A percentile compares a stretch with the other conserved stretches of the same genome.
Conservation (phyloP, 371 early-diverging fungal species). For the Syncephalastrum racemosum region DNA sequence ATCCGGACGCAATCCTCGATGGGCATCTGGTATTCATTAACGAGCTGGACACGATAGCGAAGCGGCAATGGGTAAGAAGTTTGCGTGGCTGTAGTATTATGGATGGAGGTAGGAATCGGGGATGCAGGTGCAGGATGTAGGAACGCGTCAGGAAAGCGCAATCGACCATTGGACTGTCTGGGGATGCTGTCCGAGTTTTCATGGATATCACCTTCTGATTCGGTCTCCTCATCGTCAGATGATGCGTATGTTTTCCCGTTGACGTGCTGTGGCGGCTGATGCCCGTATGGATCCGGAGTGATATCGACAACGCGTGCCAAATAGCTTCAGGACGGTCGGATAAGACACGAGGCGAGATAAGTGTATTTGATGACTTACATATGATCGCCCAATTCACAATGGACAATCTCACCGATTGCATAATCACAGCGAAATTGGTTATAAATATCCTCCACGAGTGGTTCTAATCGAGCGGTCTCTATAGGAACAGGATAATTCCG, state of each 20-base stretch:
- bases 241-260: background rate
- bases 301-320: slow-evolving; percentile 33
- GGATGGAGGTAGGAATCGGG: slow-evolving; percentile 3
- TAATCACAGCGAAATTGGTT: slow-evolving; percentile 42
- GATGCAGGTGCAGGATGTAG: slow-evolving; percentile 32
- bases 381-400: slow-evolving; percentile 36
- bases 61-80: slow-evolving; percentile 1
- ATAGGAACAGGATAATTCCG: background rate
- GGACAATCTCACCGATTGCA: slow-evolving; percentile 41
- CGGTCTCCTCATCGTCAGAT: slow-evolving; percentile 12
- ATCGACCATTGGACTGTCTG: slow-evolving; percentile 38
- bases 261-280: slow-evolving; percentile 4
- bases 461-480: slow-evolving; percentile 50
- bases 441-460: slow-evolving; percentile 47
- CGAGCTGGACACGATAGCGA: slow-evolving; percentile 33
- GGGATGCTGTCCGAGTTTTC: slow-evolving; percentile 23
- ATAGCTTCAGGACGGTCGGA: slow-evolving; percentile 19
- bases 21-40: slow-evolving; percentile 29
- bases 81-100: background rate
- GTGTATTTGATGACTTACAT: slow-evolving; percentile 17
- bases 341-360: background rate
- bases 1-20: slow-evolving; percentile 31
- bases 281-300: slow-evolving; percentile 12
- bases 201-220: slow-evolving; percentile 9
- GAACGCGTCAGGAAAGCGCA: slow-evolving; percentile 51